Base-by-base conservation (phyloP, 306 rosid species). In the Trifolium repens region DNA sequence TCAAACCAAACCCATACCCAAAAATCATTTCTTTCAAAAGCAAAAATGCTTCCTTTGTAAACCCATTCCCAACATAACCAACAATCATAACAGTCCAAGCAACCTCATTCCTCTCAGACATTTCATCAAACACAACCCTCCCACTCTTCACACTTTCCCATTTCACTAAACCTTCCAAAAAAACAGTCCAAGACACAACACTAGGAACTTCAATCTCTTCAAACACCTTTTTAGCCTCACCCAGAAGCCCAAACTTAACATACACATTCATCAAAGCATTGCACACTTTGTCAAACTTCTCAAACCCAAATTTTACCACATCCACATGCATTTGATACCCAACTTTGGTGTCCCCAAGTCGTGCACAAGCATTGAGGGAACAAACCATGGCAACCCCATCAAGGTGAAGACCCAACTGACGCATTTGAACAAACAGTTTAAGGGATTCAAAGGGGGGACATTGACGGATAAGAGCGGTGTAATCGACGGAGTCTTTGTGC, bases 21-120 rank as follows among this genome's bases (percentile, higher is more conserved):
- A 86, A 89, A 82, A 90, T 22, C 93, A 92, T 85, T 58, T 90
- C 84, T 47, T 47, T 30, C 9, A 92, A 69, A 76, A 90, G 90
- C 32, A 9, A 19, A 70, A 88, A 83, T 0, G 88, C 88, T 69
- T 90, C 86, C 13, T 44, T 17, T 2, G 85, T 78, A 73, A 85
- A 79, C 26, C 88, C 93, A 24, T 75, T 84, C 52, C 75, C 88
- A 53, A 84, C 82, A 72, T 85, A 92, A 4, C 90, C 91, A 37
- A 77, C 87, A 6, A 88, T 79, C 93, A 92, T 79, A 55, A 90
- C 67, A 47, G 97, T 92, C 97, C 97, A 87, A 67, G 93, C 89
- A 71, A 90, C 87, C 76, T 81, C 97, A 71, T 92, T 92, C 72
- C 80, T 90, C 80, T 88, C 93, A 2, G 85, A 88, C 97, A 90